Evolutionary conservation across 164 flowering plant species (phyloP).

Genomic region (Stephania cephalantha): DNA sequence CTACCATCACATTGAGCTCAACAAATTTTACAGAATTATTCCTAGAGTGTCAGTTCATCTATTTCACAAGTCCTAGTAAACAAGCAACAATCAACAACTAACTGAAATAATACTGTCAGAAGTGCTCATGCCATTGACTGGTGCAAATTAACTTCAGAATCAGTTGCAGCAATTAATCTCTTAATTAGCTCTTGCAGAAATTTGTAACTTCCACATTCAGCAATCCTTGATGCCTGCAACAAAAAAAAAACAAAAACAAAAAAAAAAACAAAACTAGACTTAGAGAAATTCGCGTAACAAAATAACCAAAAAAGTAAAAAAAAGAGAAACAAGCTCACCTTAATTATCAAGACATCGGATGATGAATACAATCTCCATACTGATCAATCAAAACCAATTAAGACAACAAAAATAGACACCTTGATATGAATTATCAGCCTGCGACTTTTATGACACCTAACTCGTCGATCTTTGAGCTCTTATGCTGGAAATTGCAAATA

Average conservation of each 20-base stretch:
- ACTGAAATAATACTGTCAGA: not conserved
- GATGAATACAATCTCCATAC: constrained; percentile 6
- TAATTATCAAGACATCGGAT: constrained; percentile 4
- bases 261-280: too few relatives aligned
- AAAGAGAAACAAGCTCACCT: constrained; percentile 4
- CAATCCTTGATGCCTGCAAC: not conserved
- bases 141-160: constrained; percentile 6
- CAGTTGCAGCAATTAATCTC: not conserved
- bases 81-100: not conserved
- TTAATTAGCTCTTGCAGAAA: not conserved
- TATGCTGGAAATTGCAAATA: constrained; percentile 54
- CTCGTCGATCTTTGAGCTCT: constrained; percentile 78
- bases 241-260: too few relatives aligned
- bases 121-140: not conserved
- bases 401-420: constrained; percentile 17
- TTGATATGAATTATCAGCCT: constrained; percentile 41
- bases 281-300: not conserved
- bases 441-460: constrained; percentile 78
- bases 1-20: not conserved
- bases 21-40: constrained; percentile 1
- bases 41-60: constrained; percentile 5
- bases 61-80: constrained; percentile 1
- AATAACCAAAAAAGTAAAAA: not conserved
- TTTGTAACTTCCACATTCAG: not conserved
- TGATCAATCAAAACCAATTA: constrained; percentile 17